phyloP scores from a whole-genome alignment of 495 filamentous ascomycete genomes.

The Cenococcum geophilum region DNA sequence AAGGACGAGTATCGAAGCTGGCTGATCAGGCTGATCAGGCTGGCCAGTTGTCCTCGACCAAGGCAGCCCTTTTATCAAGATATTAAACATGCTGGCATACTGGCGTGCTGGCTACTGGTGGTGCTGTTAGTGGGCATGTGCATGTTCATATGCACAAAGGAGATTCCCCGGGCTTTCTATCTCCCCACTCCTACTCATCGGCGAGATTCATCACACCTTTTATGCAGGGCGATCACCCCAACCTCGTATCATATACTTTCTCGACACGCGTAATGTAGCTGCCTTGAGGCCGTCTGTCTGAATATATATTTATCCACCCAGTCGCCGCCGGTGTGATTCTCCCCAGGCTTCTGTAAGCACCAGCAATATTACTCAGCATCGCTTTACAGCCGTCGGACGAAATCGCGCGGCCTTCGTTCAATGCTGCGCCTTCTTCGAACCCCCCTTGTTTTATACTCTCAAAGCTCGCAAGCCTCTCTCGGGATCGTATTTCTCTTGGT shows the following conservation, averaged over 20 bases:
- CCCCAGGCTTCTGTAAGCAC: not conserved
- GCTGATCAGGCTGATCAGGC: too few species aligned
- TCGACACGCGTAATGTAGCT: conserved; percentile 1
- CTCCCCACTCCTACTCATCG: not conserved
- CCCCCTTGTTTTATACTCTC: not conserved
- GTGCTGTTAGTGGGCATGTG: too few species aligned
- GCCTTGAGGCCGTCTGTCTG: not conserved
- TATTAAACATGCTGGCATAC: too few species aligned
- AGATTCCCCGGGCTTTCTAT: not conserved
- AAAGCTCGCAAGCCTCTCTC: not conserved
- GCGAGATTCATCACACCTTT: not conserved
- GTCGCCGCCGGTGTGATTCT: not conserved
- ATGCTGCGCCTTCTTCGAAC: not conserved
- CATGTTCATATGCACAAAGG: not conserved
- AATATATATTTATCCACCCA: not conserved
- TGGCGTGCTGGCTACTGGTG: too few species aligned
- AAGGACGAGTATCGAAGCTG: too few species aligned
- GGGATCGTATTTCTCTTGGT: not conserved
- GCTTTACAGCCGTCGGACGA: not conserved
- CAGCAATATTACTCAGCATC: not conserved
- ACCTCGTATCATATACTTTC: not conserved
- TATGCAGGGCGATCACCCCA: not conserved
- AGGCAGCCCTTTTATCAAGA: too few species aligned
- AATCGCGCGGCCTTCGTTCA: conserved; percentile 6
- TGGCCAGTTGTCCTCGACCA: too few species aligned